These are phyloP conservation scores for Trichosporon coremiiforme DNA, from an alignment of 1,284 basidiomycete genomes.

Conservation along the genomic window DNA sequence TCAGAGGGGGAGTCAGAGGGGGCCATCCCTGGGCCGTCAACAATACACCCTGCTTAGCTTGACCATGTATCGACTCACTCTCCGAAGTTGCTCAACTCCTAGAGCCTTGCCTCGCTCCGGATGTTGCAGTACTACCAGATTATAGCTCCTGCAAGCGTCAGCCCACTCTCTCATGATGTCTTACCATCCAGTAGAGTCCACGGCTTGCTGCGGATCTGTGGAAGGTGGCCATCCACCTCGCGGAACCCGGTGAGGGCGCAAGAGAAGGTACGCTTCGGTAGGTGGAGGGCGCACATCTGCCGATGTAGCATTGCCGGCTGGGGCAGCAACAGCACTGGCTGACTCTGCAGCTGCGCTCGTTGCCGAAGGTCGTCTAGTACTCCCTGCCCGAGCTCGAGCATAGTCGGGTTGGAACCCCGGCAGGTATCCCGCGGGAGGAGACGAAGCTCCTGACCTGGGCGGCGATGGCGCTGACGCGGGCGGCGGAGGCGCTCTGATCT, in stretches of 20 bases:
- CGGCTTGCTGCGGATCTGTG: not conserved
- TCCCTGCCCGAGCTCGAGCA: constrained; percentile 19
- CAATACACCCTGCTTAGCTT: too few species aligned
- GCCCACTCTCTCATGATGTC: not conserved
- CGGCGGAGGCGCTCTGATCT: constrained; percentile 24
- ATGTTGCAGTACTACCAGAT: constrained; percentile 28
- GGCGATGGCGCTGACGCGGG: constrained; percentile 28
- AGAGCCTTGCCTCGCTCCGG: constrained; percentile 31
- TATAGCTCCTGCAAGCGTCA: constrained; percentile 25
- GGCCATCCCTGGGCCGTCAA: constrained; percentile 30
- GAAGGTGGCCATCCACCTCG: constrained; percentile 27
- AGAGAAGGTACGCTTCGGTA: constrained; percentile 29
- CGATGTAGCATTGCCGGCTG: constrained; percentile 20
- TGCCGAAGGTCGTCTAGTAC: constrained; percentile 19
- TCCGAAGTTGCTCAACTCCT: constrained; percentile 29
- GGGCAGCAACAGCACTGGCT: constrained; percentile 17
- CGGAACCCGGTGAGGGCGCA: constrained; percentile 30
- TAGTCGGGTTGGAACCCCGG: constrained; percentile 33
- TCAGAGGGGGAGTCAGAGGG: constrained; percentile 29
- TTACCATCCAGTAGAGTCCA: constrained; percentile 28
- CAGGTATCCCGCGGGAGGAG: constrained; percentile 21
- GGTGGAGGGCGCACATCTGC: constrained; percentile 28
- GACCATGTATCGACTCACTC: constrained; percentile 22
- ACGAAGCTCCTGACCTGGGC: constrained; percentile 1
- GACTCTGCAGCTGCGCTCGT: constrained; percentile 21